A percentile compares a stretch with the other conserved stretches of the same genome.
phyloP scores from a whole-genome alignment of 208 protist genomes.

The Strigomonas culicis region DNA sequence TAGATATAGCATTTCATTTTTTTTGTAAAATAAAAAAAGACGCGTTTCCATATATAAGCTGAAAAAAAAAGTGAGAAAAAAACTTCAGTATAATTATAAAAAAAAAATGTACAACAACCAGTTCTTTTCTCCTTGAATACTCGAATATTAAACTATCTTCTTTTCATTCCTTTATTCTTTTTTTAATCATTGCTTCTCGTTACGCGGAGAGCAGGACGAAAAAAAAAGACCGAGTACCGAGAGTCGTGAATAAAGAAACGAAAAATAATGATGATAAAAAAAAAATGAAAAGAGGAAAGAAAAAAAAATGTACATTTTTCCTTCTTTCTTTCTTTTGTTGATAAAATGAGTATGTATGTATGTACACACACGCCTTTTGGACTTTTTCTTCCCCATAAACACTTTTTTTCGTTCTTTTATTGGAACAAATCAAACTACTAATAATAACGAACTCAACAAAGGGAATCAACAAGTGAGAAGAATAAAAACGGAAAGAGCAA shows the following conservation, averaged over 20 bases:
- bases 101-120: not conserved
- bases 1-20: not conserved
- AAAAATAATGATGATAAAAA: slow-evolving; percentile 1
- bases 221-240: not conserved
- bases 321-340: slow-evolving; percentile 5
- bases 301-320: slow-evolving; percentile 2
- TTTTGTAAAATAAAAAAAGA: no score
- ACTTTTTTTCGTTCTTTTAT: not conserved
- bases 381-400: not conserved
- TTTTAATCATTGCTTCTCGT: no score
- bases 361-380: not conserved
- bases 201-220: not conserved
- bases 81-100: not conserved
- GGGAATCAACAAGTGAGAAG: not conserved
- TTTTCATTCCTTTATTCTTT: slow-evolving; percentile 5
- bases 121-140: not conserved
- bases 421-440: not conserved
- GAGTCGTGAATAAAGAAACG: not conserved
- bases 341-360: not conserved
- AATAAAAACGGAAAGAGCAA: slow-evolving; percentile 5
- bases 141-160: not conserved
- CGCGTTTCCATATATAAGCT: no score
- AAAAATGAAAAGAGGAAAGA: no score
- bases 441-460: not conserved
- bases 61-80: slow-evolving; percentile 1